These are phyloP conservation scores for Vachellia collinsii DNA, from an alignment of 306 rosid genomes.

Conservation along the genomic window DNA sequence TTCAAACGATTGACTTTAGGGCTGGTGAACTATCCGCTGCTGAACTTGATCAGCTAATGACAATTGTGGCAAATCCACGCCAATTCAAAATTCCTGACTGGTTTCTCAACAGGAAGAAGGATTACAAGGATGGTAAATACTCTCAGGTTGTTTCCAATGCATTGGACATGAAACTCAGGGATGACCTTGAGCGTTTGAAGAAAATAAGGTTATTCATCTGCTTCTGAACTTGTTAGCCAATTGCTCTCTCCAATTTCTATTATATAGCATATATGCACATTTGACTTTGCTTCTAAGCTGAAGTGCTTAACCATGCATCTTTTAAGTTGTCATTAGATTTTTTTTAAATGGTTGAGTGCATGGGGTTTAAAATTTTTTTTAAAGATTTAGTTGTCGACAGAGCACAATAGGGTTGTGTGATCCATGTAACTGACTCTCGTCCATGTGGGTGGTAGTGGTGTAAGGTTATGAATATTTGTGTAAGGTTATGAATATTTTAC, in stretches of 20 bases:
- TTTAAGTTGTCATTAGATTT: neutral
- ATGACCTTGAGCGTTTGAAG: constrained; percentile 87
- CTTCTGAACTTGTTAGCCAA: neutral
- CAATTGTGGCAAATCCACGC: constrained; percentile 20
- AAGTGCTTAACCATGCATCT: neutral
- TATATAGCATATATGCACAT: neutral
- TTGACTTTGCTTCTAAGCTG: neutral
- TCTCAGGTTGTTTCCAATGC: constrained; percentile 49
- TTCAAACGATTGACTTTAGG: neutral
- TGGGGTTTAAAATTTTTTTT: too few relatives aligned
- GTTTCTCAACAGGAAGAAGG: constrained; percentile 31
- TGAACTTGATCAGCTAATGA: constrained; percentile 27
- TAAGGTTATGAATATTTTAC: neutral
- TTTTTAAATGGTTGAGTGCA: neutral
- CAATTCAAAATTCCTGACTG: constrained; percentile 28
- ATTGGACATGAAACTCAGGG: constrained; percentile 86
- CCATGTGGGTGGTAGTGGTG: neutral
- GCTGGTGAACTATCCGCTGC: constrained; percentile 28
- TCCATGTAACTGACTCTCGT: neutral
- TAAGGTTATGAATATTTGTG: neutral
- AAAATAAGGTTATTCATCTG: constrained; percentile 65
- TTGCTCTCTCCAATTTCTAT: neutral
- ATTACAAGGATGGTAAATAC: constrained; percentile 25
- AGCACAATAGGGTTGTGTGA: too few relatives aligned
- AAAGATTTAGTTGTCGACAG: too few relatives aligned